Base-by-base conservation (phyloP, 179 eudicot species). In the Silene noctiflora region DNA sequence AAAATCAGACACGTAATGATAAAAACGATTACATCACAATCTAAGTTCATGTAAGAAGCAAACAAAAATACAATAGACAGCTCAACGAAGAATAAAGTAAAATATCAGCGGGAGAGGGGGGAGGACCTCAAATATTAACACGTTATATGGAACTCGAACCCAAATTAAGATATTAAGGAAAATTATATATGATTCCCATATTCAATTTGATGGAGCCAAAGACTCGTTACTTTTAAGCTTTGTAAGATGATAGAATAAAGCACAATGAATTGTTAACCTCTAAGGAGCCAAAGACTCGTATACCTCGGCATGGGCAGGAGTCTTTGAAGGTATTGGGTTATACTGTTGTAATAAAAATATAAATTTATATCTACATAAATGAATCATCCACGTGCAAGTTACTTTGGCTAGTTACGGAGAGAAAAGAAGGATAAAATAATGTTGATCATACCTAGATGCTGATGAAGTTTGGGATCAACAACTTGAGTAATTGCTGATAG, bases 401-500 rank as follows among this genome's bases (percentile, higher is more conserved):
- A 67, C 72, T 44, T 25, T 55, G 53, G 72, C 39, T 64, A 64
- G n/a, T 22, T 10, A 25, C 24, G 16, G 0, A 71, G 39, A 22
- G n/a, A 20, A 27, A 59, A 73, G 14, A 78, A 67, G 46, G 31
- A 31, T 58, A 46, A 17, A 25, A 19, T 11, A 22, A 24, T 42
- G 20, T 72, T 31, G 35, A 42, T 72, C 29, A 69, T 92, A 94
- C 99, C 99, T 80, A 95, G 85, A 83, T 93, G 99, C 70, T 87
- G 93, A 86, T 95, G 99, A 83, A 95, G 99, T 82, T 95, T 95
- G 67, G 99, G 99, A 83, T 93, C 98, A 80, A 91, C 82, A 80
- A 88, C 89, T 89, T 93, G 97, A 60, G 97, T 95, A 69, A 95
- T 80, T 74, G 95, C 80, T 81, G 99, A 96, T 81, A 95, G 83